Conservation (phyloP, 2,329 filamentous ascomycete species). For the Talaromyces sp. region DNA sequence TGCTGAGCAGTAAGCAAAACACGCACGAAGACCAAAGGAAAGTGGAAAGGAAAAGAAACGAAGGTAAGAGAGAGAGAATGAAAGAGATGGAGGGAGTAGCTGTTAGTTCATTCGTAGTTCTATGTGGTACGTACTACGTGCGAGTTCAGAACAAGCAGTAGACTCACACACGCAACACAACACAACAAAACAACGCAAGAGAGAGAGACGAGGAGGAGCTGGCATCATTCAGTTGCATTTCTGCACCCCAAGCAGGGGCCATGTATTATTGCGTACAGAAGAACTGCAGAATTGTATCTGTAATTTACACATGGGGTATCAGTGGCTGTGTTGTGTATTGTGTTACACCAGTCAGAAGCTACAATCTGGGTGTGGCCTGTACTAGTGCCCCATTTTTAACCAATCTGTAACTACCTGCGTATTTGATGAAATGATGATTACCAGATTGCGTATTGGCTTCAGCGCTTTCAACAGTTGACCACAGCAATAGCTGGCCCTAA, state of each 20-base stretch:
- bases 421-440: neutral
- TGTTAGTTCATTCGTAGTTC: conserved; percentile 8
- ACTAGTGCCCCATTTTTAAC: neutral
- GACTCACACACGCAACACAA: conserved; percentile 3
- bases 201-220: neutral
- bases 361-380: neutral
- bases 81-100: conserved; percentile 20
- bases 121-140: conserved; percentile 8
- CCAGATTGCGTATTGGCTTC: neutral
- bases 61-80: conserved; percentile 24
- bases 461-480: too few species aligned
- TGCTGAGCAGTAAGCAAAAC: conserved; percentile 34
- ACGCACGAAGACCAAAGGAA: conserved; percentile 27
- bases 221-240: neutral
- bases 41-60: conserved; percentile 27
- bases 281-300: neutral
- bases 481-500: too few species aligned
- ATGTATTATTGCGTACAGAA: neutral
- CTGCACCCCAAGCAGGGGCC: neutral
- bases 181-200: neutral
- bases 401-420: neutral
- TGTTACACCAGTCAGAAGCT: neutral
- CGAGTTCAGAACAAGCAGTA: conserved; percentile 1
- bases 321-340: neutral
- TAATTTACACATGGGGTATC: neutral